Percentiles rank a stretch among this genome's conserved stretches.
phyloP scores from a whole-genome alignment of 495 filamentous ascomycete species.

The Aspergillus mulundensis region DNA sequence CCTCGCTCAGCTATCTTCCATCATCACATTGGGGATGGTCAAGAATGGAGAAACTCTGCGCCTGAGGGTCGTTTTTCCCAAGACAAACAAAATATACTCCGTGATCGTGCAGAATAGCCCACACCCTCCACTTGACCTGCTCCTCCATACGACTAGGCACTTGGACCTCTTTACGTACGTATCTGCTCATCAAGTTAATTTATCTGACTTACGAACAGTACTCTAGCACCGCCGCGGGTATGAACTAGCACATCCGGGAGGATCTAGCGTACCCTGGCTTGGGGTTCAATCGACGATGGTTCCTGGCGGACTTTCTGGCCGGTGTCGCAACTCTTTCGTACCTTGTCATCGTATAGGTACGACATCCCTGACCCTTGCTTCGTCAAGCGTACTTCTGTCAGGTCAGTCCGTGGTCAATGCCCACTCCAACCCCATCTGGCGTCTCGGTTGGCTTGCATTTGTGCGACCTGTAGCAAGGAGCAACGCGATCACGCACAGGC shows the following conservation, averaged over 20 bases:
- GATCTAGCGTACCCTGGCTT: slow-evolving; percentile 11
- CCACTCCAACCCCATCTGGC: neutral
- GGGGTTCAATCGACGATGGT: slow-evolving; percentile 10
- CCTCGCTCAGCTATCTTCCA: neutral
- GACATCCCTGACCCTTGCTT: neutral
- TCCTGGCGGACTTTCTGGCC: neutral
- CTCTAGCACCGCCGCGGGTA: neutral
- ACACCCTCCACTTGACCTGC: neutral
- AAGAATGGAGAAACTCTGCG: no score
- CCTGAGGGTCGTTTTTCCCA: neutral
- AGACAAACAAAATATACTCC: neutral
- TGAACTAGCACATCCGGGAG: neutral
- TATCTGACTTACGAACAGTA: neutral
- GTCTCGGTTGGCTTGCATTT: slow-evolving; percentile 19
- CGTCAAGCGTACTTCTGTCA: slow-evolving; percentile 1
- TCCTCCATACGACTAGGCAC: neutral
- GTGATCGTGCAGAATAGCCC: neutral
- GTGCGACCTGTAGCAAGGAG: slow-evolving; percentile 10
- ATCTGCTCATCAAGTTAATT: no score
- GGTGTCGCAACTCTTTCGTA: neutral
- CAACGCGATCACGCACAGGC: slow-evolving; percentile 20
- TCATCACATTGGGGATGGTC: neutral
- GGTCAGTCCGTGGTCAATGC: neutral
- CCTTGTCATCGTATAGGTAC: neutral
- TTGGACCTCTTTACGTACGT: no score